Evolutionary conservation across 257 asterid species (phyloP), one percentile per base, ranked within the genome.

Genomic region (Oldenlandia corymbosa): DNA sequence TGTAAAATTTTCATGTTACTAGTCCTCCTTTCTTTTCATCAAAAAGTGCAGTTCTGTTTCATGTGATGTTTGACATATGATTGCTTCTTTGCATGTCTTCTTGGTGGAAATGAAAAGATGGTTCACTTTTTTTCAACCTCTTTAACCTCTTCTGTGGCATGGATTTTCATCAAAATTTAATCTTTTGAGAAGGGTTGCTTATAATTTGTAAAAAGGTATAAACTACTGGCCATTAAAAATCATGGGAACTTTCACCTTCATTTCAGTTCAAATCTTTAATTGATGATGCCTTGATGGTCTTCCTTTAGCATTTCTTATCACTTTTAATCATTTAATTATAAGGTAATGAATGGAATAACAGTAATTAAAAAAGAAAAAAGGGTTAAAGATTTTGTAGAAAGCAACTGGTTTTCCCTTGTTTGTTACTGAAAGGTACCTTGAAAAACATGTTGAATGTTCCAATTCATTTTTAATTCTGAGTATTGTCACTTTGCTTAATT

Each of bases 401-500:
- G 34, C 51, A 23, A 37, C 68, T 5, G 60, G 45, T 23, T 70
- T n/a, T 75, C 48, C 67, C 72, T 74, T 71, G 70, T 72, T 71
- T 69, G 67, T 58, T 68, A 71, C 76, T 58, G 78, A 71, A 74
- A 80, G 80, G 73, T 66, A 54, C 68, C 67, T 66, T 58, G 39
- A 34, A 61, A 72, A 75, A 80, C 79, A 73, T 77, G 83, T 59
- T 66, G 45, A 74, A 65, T 32, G 64, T 27, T 71, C 60, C 60
- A 71, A 51, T 42, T 48, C 59, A 34, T 74, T 34, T 74, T 62
- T 56, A 68, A 68, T 65, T 71, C 72, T 66, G 59, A 68, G 64
- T 66, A 42, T 69, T 65, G 59, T n/a, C 73, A 69, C 81, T 78
- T 78, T 67, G 76, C 79, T 77, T 80, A 43, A 45, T 72, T 62